Base-by-base conservation (phyloP, 257 asterid genomes). In the Rubia yunnanensis region DNA sequence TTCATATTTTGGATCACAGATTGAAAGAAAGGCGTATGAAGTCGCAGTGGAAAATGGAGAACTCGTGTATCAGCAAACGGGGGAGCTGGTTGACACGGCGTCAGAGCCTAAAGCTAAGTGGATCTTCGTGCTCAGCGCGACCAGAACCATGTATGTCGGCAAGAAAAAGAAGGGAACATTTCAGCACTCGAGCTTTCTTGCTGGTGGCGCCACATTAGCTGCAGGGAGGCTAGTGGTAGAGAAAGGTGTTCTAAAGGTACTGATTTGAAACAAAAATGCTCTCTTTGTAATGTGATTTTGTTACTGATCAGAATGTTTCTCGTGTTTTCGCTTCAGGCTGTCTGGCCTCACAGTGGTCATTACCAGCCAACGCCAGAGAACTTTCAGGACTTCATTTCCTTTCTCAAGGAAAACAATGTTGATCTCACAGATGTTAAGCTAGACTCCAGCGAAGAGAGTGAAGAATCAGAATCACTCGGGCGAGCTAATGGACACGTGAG, bases 281-380 rank as follows among this genome's bases (percentile, higher is more conserved):
- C 7, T 62, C 13, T 34, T 48, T 63, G 15, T 20, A 9, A 8
- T 57, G 62, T 36, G 2, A 68, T 48, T 52, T 18, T 22, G 18
- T 34, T 35, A 14, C 39, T 35, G 38, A 44, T 44, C 52, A 20
- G 11, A 57, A 28, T 14, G 28, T 18, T n/a, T 63, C 18, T 41
- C 72, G 44, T 70, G 28, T 38, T 68, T 64, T 69, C 20, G 7
- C 5, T 30, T 73, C 85, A 89, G 97, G 97, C 96, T 61, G 94
- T 89, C 41, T 92, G 99, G 99, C 99, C 97, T 79, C 96, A 92
- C 79, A 92, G 96, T 63, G 98, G 98, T 36, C 98, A 92, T 74
- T 92, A 92, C 72, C 83, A 81, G 34, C 97, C 97, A 10, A 92
- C 98, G 5, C 84, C 85, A 8, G 98, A 92, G 67, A 92, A 89